Base-by-base conservation (phyloP, 148 eudicot genomes). In the Nepenthes gracilis region DNA sequence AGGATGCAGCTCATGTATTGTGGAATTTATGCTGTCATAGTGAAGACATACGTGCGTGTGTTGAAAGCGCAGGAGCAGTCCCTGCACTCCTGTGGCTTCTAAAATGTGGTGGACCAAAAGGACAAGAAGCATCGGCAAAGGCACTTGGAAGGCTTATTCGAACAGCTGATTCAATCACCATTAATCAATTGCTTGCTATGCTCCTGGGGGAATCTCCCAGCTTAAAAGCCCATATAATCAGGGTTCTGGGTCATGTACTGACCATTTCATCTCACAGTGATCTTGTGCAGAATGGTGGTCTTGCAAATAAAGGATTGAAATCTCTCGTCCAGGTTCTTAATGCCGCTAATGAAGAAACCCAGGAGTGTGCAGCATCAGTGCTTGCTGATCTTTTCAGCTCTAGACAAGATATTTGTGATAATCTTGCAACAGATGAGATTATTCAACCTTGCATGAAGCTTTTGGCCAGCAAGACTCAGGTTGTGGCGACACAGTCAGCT, bases 21-120 rank as follows among this genome's bases (percentile, higher is more conserved):
- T 76, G 80, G 75, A 83, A 80, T 70, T 72, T 89, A 65, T 84
- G 89, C 66, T 72, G 82, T 72, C 85, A 89, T 65, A 83, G 96
- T 73, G 87, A 85, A 72, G 96, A 89, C 55, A 85, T 83, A 36
- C 79, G 89, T 68, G 90, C 74, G 9, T 85, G 93, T 68, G 85
- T 85, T n/a, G 87, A 83, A 77, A 89, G 96, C 63, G 88, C 90
- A 43, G 93, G 81, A 57, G 96, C 96, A 36, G 60, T 85, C 64
- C 78, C 87, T 11, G 84, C 87, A 36, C 78, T 89, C 36, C 61
- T 85, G 35, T 88, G 92, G 89, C 87, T 88, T 69, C 69, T 88
- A 62, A 81, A 82, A 65, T 81, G 78, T 70, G 92, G 89, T 64
- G 82, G 80, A 63, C 72, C 64, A 58, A 79, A 75, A 70, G 96